Evolutionary conservation across 108 stramenopile species (phyloP).

Genomic region (Skeletonema costatum): DNA sequence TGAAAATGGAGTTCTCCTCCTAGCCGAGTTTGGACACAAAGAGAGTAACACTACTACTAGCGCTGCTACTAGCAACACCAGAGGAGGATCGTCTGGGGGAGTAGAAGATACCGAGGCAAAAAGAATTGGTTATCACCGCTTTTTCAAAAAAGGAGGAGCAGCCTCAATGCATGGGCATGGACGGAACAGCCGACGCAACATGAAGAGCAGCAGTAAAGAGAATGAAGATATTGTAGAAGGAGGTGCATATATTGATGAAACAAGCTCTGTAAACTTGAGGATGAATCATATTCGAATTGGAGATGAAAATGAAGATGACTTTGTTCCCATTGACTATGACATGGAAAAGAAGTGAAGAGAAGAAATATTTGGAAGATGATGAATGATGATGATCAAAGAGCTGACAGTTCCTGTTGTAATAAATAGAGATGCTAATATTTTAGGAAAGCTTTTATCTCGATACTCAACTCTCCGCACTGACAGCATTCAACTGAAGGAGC

Average conservation of each 20-base stretch:
- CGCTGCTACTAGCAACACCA: neutral
- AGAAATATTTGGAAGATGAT: neutral
- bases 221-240: conserved; percentile 28
- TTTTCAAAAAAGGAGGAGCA: conserved; percentile 49
- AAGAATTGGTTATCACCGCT: conserved; percentile 50
- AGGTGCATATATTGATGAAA: conserved; percentile 56
- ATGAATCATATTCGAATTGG: conserved; percentile 66
- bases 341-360: conserved; percentile 1
- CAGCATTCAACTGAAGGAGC: no score
- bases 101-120: conserved; percentile 30
- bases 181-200: conserved; percentile 45
- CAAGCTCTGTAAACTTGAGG: conserved; percentile 31
- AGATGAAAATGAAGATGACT: conserved; percentile 58
- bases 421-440: no score
- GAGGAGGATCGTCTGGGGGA: conserved; percentile 9
- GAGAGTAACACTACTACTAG: neutral
- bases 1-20: conserved; percentile 82
- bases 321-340: conserved; percentile 53
- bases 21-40: conserved; percentile 65
- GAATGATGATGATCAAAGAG: no score
- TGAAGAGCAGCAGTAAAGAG: conserved; percentile 53
- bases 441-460: no score
- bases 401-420: no score
- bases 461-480: no score
- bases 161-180: conserved; percentile 33